These are phyloP conservation scores for Phytopythium aichiense DNA, from an alignment of 352 stramenopile species.

Conservation along the genomic window DNA sequence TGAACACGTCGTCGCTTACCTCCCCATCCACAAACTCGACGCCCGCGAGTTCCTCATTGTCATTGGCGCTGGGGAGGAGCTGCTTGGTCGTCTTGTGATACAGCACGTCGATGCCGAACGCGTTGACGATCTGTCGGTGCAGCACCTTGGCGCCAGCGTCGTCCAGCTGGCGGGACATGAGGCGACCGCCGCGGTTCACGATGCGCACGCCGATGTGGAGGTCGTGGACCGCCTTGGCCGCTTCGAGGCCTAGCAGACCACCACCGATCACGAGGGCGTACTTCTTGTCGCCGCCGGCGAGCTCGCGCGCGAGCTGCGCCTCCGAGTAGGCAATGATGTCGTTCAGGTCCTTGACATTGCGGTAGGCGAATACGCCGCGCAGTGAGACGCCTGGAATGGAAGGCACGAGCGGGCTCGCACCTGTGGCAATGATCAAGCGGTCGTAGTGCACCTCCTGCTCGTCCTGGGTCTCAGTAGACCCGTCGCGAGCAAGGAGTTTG, in stretches of 20 bases:
- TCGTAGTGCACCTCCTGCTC: slow-evolving; percentile 75
- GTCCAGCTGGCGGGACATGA: slow-evolving; percentile 94
- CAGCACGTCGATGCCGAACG: slow-evolving; percentile 82
- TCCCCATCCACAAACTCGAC: slow-evolving; percentile 85
- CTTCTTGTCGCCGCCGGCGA: slow-evolving; percentile 24
- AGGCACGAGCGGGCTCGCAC: slow-evolving; percentile 85
- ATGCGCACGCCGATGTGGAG: slow-evolving; percentile 87
- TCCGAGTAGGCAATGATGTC: slow-evolving; percentile 83
- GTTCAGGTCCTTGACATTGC: slow-evolving; percentile 91
- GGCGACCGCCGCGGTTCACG: slow-evolving; percentile 87
- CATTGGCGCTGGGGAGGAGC: slow-evolving; percentile 32
- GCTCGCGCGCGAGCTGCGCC: slow-evolving; percentile 30
- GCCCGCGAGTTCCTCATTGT: slow-evolving; percentile 7
- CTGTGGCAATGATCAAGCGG: slow-evolving; percentile 87
- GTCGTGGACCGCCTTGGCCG: slow-evolving; percentile 89
- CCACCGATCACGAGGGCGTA: slow-evolving; percentile 57
- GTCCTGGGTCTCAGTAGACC: slow-evolving; percentile 32
- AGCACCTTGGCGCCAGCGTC: slow-evolving; percentile 87
- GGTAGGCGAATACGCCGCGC: slow-evolving; percentile 91
- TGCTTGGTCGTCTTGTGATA: slow-evolving; percentile 84
- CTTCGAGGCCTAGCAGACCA: slow-evolving; percentile 83
- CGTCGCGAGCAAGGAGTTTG: slow-evolving; percentile 14
- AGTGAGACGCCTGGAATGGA: slow-evolving; percentile 76
- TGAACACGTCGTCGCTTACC: slow-evolving; percentile 79
- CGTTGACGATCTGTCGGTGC: slow-evolving; percentile 86